Conservation (phyloP, 2,329 filamentous ascomycete genomes). For the Cryphonectria japonica region DNA sequence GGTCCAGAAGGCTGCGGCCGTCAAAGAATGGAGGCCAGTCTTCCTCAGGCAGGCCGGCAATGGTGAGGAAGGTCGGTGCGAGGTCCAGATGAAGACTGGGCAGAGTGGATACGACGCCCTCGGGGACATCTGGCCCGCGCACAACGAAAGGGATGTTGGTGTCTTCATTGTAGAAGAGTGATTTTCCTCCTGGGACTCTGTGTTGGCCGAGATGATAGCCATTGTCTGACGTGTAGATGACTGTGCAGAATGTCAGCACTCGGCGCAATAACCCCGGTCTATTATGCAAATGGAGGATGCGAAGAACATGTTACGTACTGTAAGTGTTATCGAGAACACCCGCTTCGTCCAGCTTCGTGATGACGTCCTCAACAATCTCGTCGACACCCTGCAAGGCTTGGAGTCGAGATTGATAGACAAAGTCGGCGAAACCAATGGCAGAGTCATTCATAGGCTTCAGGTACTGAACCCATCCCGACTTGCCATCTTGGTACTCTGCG, state of each 20-base stretch:
- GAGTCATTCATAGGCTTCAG: constrained; percentile 31
- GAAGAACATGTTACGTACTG: constrained; percentile 10
- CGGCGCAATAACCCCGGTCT: not conserved
- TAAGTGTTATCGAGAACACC: constrained; percentile 36
- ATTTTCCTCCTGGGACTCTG: constrained; percentile 34
- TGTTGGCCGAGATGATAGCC: constrained; percentile 23
- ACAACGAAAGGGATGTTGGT: constrained; percentile 39
- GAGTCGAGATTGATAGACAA: constrained; percentile 31
- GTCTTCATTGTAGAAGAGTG: constrained; percentile 37
- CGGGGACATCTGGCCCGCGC: constrained; percentile 35
- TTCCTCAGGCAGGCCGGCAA: constrained; percentile 33
- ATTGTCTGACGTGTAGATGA: constrained; percentile 34
- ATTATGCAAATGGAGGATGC: not conserved
- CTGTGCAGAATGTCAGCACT: not conserved
- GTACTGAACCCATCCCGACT: constrained; percentile 31
- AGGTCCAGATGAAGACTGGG: constrained; percentile 37
- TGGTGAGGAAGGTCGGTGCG: constrained; percentile 37
- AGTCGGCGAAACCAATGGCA: constrained; percentile 30
- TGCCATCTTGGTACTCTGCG: constrained; percentile 29
- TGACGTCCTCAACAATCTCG: constrained; percentile 40
- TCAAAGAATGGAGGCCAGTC: constrained; percentile 37
- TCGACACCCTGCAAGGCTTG: constrained; percentile 38
- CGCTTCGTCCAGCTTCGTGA: constrained; percentile 36
- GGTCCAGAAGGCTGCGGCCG: constrained; percentile 36
- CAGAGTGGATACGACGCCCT: constrained; percentile 30